phyloP scores from a whole-genome alignment of 2,329 filamentous ascomycete genomes.

The Lasiodiplodia sp. region DNA sequence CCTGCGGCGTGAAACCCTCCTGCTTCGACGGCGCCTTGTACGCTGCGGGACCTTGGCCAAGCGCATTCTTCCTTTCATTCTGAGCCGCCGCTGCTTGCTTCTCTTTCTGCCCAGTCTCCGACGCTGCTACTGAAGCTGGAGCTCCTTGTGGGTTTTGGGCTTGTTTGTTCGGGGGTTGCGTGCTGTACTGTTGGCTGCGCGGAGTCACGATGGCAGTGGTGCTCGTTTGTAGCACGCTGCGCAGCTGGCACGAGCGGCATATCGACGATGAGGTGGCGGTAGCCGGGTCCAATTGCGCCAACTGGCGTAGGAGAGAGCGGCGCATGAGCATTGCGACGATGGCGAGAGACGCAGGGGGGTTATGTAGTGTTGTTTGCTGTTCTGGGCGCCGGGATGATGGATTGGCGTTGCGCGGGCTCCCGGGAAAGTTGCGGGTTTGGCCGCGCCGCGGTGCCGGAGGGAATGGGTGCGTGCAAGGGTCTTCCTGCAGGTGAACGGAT shows the following conservation, averaged over 20 bases:
- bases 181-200: neutral
- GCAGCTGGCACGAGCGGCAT: constrained; percentile 22
- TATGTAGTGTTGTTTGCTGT: neutral
- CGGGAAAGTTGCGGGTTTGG: neutral
- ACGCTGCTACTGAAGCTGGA: neutral
- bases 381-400: neutral
- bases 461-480: neutral
- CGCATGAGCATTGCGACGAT: constrained; percentile 10
- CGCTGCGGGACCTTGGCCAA: constrained; percentile 20
- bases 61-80: constrained; percentile 17
- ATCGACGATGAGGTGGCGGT: neutral
- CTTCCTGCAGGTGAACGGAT: neutral
- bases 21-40: constrained; percentile 31
- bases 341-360: neutral
- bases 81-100: neutral
- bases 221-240: constrained; percentile 1
- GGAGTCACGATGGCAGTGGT: neutral
- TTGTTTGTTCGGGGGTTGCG: neutral
- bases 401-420: neutral
- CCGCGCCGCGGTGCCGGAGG: too few species aligned
- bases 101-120: neutral
- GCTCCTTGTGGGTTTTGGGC: neutral
- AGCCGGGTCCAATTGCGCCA: neutral
- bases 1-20: constrained; percentile 57
- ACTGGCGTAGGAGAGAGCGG: constrained; percentile 14